Evolutionary conservation across 176 grass and related monocot species (phyloP).

Genomic region (Canna indica): DNA sequence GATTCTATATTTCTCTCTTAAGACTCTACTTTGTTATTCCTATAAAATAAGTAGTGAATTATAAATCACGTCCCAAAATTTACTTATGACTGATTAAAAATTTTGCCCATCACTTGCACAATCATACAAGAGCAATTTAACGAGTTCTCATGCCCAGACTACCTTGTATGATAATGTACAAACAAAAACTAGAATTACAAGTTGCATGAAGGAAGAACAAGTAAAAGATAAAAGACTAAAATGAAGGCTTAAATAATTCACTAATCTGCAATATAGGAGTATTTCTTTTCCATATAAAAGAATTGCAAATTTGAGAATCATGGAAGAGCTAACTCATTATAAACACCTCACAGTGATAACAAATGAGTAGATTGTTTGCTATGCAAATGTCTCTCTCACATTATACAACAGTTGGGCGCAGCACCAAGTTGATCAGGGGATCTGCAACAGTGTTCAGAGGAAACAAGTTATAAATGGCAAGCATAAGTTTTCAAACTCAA

Average conservation of each 20-base stretch:
- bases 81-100: too few relatives aligned
- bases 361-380: neutral
- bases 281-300: neutral
- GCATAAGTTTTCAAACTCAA: neutral
- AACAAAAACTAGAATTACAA: too few relatives aligned
- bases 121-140: too few relatives aligned
- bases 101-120: too few relatives aligned
- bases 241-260: neutral
- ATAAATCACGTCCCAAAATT: too few relatives aligned
- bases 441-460: neutral
- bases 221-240: neutral
- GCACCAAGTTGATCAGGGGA: neutral
- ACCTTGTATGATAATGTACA: too few relatives aligned
- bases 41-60: too few relatives aligned
- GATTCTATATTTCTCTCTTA: too few relatives aligned
- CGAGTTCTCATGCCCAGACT: too few relatives aligned
- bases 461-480: neutral
- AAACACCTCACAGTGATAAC: neutral
- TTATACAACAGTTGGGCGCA: conserved; percentile 1
- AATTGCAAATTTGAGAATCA: neutral
- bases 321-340: neutral
- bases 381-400: neutral
- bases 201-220: neutral
- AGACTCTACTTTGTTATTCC: too few relatives aligned
- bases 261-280: neutral